A percentile compares a stretch with the other conserved stretches of the same genome.
Evolutionary conservation across 441 rosid genomes (phyloP).

Genomic region (Sinapis alba): DNA sequence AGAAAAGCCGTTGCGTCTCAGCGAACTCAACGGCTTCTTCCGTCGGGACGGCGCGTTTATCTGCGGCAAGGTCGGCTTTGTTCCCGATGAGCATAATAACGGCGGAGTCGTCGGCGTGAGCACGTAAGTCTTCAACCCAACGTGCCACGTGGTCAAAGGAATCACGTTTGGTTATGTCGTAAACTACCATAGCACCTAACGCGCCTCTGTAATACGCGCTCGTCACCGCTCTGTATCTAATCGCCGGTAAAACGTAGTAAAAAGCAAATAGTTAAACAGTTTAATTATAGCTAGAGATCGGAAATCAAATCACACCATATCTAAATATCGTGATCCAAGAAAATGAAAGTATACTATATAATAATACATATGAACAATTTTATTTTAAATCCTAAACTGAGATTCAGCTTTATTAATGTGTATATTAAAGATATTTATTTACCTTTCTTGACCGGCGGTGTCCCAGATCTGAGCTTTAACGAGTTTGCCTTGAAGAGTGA

Average conservation of each 20-base stretch:
- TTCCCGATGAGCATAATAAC: conserved; percentile 62
- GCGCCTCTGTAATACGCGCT: conserved; percentile 71
- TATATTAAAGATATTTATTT: not conserved
- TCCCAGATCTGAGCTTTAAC: conserved; percentile 79
- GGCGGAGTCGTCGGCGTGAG: conserved; percentile 70
- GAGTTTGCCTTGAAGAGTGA: conserved; percentile 50
- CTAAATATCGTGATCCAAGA: conserved; percentile 7
- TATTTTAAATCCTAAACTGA: not conserved
- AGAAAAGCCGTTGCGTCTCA: conserved; percentile 53
- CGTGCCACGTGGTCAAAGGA: conserved; percentile 62
- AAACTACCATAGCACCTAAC: conserved; percentile 65
- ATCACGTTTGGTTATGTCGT: conserved; percentile 58
- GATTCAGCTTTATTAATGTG: conserved; percentile 8
- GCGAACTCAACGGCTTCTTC: conserved; percentile 64
- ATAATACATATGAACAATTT: not conserved
- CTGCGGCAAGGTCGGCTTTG: conserved; percentile 54
- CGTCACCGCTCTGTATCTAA: conserved; percentile 71
- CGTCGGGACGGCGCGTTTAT: conserved; percentile 49
- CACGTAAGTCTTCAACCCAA: conserved; percentile 71
- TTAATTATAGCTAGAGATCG: not conserved
- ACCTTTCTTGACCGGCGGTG: conserved; percentile 78
- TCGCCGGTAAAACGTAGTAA: not conserved
- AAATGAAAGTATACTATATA: not conserved
- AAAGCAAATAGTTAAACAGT: not conserved
- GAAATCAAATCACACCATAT: not conserved